Evolutionary conservation across 2,329 filamentous ascomycete species (phyloP).

Genomic region (Fusarium globosum): DNA sequence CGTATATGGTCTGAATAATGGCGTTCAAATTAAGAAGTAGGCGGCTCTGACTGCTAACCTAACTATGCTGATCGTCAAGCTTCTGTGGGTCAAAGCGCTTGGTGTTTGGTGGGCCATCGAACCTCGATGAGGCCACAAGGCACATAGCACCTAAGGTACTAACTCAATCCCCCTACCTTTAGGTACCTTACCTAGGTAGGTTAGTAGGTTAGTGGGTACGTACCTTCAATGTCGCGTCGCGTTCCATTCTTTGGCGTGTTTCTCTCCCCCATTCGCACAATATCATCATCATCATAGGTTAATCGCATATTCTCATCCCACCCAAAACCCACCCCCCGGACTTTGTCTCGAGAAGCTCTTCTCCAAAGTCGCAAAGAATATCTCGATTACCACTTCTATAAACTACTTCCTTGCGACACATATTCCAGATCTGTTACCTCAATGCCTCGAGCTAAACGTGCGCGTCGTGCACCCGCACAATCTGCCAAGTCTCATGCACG

Average conservation of each 20-base stretch:
- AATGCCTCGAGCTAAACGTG: constrained; percentile 48
- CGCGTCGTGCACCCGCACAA: constrained; percentile 43
- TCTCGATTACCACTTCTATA: not conserved
- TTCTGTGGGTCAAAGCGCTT: constrained; percentile 27
- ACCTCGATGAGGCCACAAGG: not conserved
- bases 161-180: too few relatives aligned
- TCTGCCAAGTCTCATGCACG: constrained; percentile 35
- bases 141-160: not conserved
- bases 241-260: constrained; percentile 43
- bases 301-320: constrained; percentile 7
- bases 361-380: constrained; percentile 6
- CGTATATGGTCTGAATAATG: not conserved
- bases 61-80: constrained; percentile 7
- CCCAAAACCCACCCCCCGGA: constrained; percentile 1
- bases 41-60: not conserved
- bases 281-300: constrained; percentile 42
- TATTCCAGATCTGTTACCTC: not conserved
- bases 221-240: constrained; percentile 47
- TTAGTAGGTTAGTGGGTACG: not conserved
- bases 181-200: too few relatives aligned
- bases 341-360: not conserved
- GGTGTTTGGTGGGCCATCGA: constrained; percentile 32
- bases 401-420: not conserved
- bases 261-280: constrained; percentile 40
- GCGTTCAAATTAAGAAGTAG: not conserved